Conservation (phyloP, 257 asterid species). For the Nicotiana knightiana region DNA sequence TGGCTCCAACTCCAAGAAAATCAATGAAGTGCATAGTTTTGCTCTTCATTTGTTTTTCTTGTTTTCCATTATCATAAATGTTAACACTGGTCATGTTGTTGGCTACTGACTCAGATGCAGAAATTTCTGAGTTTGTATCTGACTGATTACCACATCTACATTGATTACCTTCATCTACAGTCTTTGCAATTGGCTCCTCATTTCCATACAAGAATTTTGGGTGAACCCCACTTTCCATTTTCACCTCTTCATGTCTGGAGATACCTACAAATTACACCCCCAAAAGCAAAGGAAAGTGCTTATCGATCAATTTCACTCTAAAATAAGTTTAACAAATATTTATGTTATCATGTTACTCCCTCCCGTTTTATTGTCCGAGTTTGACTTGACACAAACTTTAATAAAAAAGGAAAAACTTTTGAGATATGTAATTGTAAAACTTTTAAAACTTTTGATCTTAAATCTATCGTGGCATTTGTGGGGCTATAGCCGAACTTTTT, state of each 20-base stretch:
- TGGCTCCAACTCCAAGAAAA: slow-evolving; percentile 37
- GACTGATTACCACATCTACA: slow-evolving; percentile 1
- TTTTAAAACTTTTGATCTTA: too few relatives aligned
- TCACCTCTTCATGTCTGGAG: not conserved
- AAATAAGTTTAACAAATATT: too few relatives aligned
- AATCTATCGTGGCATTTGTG: too few relatives aligned
- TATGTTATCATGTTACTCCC: too few relatives aligned
- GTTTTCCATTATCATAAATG: not conserved
- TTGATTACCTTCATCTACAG: not conserved
- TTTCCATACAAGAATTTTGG: not conserved
- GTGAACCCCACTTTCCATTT: not conserved
- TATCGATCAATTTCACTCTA: too few relatives aligned
- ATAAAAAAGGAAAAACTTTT: too few relatives aligned
- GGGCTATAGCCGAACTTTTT: too few relatives aligned
- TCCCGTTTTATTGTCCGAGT: too few relatives aligned
- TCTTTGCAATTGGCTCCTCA: slow-evolving; percentile 1
- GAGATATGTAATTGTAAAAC: too few relatives aligned
- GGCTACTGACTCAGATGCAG: slow-evolving; percentile 29
- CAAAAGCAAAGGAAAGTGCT: not conserved
- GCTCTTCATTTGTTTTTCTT: slow-evolving; percentile 3
- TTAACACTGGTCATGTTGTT: slow-evolving; percentile 15
- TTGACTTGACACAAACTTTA: too few relatives aligned
- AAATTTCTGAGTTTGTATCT: slow-evolving; percentile 19
- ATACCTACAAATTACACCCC: not conserved
- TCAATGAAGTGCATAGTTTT: slow-evolving; percentile 21